A percentile compares a stretch with the other conserved stretches of the same genome.
These are phyloP conservation scores for Penicillium sclerotigenum DNA, from an alignment of 2,329 filamentous ascomycete genomes.

Conservation along the genomic window DNA sequence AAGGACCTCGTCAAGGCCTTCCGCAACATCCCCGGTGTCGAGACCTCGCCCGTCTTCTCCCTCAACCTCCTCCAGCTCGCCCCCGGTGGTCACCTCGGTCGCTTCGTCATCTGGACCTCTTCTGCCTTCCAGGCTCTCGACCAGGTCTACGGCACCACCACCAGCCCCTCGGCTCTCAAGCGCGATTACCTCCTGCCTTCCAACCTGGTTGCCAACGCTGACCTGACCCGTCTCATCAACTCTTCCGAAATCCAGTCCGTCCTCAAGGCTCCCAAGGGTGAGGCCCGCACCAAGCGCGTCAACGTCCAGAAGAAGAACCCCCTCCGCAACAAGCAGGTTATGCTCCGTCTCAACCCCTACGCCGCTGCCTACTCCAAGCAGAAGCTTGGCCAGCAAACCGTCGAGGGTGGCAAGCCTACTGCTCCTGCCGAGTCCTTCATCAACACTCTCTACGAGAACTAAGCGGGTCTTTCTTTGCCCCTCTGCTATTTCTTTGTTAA, in stretches of 20 bases:
- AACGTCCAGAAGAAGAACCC: conserved; percentile 99
- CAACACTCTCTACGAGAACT: conserved; percentile 52
- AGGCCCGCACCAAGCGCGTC: conserved; percentile 82
- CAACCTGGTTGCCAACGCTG: conserved; percentile 88
- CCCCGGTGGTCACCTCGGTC: conserved; percentile 96
- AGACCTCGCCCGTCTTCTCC: conserved; percentile 89
- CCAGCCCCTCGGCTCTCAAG: conserved; percentile 86
- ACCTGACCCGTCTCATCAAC: conserved; percentile 98
- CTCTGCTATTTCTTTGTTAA: conserved; percentile 22
- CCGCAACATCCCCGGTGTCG: conserved; percentile 98
- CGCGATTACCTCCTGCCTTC: conserved; percentile 97
- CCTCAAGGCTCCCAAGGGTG: conserved; percentile 85
- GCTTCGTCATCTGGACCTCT: conserved; percentile 99
- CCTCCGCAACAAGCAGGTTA: conserved; percentile 96
- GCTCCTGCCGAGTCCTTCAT: conserved; percentile 53
- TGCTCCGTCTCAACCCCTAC: conserved; percentile 98
- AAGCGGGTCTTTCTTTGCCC: conserved; percentile 30
- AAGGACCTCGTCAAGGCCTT: conserved; percentile 90
- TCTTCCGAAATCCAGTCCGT: conserved; percentile 97
- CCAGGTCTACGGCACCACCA: conserved; percentile 93
- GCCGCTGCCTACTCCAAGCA: conserved; percentile 85
- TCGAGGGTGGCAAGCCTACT: conserved; percentile 61
- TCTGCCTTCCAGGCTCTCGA: conserved; percentile 95
- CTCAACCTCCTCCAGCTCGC: conserved; percentile 99
- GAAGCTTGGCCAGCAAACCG: conserved; percentile 70